Base-by-base conservation (phyloP, 2,329 filamentous ascomycete species). In the Grosmannia huntii region DNA sequence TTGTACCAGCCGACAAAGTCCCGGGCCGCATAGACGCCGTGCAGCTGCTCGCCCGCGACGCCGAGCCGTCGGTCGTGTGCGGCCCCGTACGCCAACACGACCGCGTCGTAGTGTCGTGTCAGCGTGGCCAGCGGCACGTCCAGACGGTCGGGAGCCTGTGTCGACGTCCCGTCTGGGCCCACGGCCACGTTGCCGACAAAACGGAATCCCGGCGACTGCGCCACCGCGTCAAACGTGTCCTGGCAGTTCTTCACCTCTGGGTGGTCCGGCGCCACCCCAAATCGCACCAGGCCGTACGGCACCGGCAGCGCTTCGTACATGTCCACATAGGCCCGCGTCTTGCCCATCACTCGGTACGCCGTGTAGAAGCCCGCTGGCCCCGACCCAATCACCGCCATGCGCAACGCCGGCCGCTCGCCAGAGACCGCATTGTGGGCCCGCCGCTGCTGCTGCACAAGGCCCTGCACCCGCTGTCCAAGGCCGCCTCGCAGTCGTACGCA, bases 1-100 rank as follows among this genome's bases (percentile, higher is more conserved):
- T 99, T 99, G 71, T 99, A 99, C 94, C 94, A 99, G 21, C 91
- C 94, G 1, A 99, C 94, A 69, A 97, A 96, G 46, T 90, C 86
- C 31, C 94, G 83, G 2, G 94, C 94, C 9, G 91, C 96, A 68
- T 90, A 86, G 21, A 97, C 83, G 3, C 89, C 89, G 28, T 78
- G 75, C 7, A 94, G 73, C 6, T 85, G 79, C 67, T 99, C 94
- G 10, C 92, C 91, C 0, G 87, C 84, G 41, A 99, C 84, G 0
- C 82, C 85, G 0, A 99, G 77, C 58, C 80, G 83, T 62, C 84
- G 85, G 69, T 99, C 94, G 67, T 87, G 82, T 0, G 89, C 87
- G 3, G 94, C 92, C 16, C 94, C 94, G 65, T 99, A 99, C 0
- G 94, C 85, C 70, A 99, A 92, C 3, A 97, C 76, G 10, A 99